Evolutionary conservation across 148 eudicot genomes (phyloP).

Genomic region (Bassia scoparia): DNA sequence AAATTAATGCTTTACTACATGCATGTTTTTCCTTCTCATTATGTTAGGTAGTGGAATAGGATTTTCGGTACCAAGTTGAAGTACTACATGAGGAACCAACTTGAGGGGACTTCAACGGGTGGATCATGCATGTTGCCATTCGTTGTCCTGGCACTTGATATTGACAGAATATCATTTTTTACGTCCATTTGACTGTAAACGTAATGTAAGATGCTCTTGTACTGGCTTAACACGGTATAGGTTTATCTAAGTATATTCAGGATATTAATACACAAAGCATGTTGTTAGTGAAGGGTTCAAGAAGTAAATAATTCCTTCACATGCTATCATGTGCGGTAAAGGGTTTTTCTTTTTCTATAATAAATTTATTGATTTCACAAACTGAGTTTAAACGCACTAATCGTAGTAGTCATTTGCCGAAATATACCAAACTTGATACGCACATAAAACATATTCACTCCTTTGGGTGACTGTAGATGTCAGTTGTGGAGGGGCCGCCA

Average conservation of each 20-base stretch:
- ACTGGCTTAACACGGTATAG: neutral
- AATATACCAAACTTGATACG: slow-evolving; percentile 3
- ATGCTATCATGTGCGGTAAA: no score
- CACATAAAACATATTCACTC: neutral
- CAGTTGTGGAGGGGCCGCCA: slow-evolving; percentile 97
- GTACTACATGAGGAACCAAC: slow-evolving; percentile 98
- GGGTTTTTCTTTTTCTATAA: no score
- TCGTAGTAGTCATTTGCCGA: no score
- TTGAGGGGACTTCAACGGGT: slow-evolving; percentile 79
- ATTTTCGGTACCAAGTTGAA: slow-evolving; percentile 61
- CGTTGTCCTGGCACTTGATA: no score
- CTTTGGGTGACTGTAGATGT: slow-evolving; percentile 93
- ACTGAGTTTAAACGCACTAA: no score
- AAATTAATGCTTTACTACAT: neutral
- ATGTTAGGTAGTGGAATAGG: slow-evolving; percentile 92
- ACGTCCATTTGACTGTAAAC: neutral
- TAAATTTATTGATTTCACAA: no score
- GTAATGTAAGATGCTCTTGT: no score
- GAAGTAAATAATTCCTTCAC: slow-evolving; percentile 71
- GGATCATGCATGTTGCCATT: slow-evolving; percentile 9
- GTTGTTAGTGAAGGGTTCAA: slow-evolving; percentile 56
- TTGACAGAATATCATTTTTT: neutral
- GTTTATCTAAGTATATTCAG: slow-evolving; percentile 63
- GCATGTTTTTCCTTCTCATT: slow-evolving; percentile 1
- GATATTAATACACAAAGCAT: slow-evolving; percentile 52